Evolutionary conservation across 2,329 filamentous ascomycete genomes (phyloP).

Genomic region (Claviceps capensis): DNA sequence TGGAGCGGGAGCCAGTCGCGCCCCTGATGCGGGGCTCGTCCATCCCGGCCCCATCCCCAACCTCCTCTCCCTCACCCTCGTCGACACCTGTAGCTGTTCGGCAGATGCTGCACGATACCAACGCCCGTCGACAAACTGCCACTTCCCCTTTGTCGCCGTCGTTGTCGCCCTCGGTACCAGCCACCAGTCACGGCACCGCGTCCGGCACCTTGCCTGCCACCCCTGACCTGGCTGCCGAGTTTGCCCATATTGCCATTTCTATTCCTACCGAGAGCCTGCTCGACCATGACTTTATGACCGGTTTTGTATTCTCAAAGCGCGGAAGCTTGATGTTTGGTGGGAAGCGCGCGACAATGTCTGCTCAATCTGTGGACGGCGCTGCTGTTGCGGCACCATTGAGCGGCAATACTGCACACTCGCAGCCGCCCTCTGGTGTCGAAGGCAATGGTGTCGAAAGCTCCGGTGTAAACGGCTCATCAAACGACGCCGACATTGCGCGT

Average conservation of each 20-base stretch:
- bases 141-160: not conserved
- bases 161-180: not conserved
- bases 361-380: not conserved
- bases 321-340: conserved; percentile 49
- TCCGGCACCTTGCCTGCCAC: conserved; percentile 9
- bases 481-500: not conserved
- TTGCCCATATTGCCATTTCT: conserved; percentile 38
- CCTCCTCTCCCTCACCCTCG: conserved; percentile 12
- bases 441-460: too few relatives aligned
- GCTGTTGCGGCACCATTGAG: not conserved
- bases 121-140: not conserved
- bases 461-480: not conserved
- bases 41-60: conserved; percentile 6
- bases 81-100: not conserved
- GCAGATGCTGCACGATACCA: not conserved
- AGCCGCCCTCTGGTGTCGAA: not conserved
- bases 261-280: conserved; percentile 44
- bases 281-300: conserved; percentile 43
- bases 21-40: conserved; percentile 14
- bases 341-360: conserved; percentile 18
- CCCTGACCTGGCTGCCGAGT: conserved; percentile 20
- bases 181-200: conserved; percentile 9
- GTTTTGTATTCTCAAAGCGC: conserved; percentile 47
- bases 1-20: conserved; percentile 8
- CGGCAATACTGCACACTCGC: not conserved